Evolutionary conservation across 495 filamentous ascomycete genomes (phyloP), one percentile per base, ranked within the genome.

Genomic region (Neurospora sp.): DNA sequence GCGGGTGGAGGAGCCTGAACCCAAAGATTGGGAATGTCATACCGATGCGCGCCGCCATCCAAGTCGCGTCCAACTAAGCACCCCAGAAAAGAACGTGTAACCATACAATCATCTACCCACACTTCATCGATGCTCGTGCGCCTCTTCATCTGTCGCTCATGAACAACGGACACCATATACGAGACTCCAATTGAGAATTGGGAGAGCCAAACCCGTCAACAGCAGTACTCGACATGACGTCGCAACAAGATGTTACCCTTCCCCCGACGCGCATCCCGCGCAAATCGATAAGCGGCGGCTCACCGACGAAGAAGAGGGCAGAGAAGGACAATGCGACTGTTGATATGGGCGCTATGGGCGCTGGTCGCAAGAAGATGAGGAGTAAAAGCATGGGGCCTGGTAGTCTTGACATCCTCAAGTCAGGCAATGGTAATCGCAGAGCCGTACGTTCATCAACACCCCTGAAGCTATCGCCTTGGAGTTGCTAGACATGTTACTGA

Each of bases 331-430:
- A 95, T 83, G 85, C 88, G 75, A 93, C 89, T 10, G 80, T 88
- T 42, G 90, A 92, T 74, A 77, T 90, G 59, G 79, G 78, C 79
- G 75, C 81, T 74, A 75, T 82, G 81, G 72, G 85, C 78, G 76
- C 80, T 78, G 74, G 81, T 10, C 85, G 85, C 69, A 93, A 91
- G 82, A 97, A 96, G 82, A 92, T 90, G 41, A 89, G 96, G 70
- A 98, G 96, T 81, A 98, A 97, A 82, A 97, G 94, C 80, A 89
- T 99, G 74, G 96, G 96, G 2, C 95, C 95, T 31, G 96, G 94
- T 27, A 93, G 95, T 70, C 82, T 97, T 40, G 94, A 94, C 84
- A 89, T 89, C 71, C 85, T 97, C 54, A 93, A 93, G 80, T 86
- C 90, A 74, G 89, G 89, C 27, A 89, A 86, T 78, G 94, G 93